These are phyloP conservation scores for Crithidia thermophila DNA, from an alignment of 208 protist genomes.

Conservation along the genomic window DNA sequence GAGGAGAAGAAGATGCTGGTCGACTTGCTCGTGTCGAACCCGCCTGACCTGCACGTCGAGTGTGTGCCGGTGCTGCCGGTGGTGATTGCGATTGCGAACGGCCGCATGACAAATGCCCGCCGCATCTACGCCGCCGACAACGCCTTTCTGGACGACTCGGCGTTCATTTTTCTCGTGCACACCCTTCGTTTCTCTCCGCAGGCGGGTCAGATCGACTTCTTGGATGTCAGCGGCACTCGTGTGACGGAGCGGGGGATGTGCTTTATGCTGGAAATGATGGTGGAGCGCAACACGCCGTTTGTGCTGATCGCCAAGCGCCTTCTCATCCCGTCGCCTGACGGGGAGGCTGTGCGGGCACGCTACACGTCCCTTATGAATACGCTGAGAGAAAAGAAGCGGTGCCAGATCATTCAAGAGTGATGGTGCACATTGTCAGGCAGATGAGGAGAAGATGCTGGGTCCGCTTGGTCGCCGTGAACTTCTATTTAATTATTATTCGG, in stretches of 20 bases:
- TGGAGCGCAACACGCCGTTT: constrained; percentile 66
- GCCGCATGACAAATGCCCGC: constrained; percentile 63
- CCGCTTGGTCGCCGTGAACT: not conserved
- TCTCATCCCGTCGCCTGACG: constrained; percentile 26
- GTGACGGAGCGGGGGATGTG: constrained; percentile 79
- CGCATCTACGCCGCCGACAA: constrained; percentile 66
- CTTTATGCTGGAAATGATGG: constrained; percentile 84
- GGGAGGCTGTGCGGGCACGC: constrained; percentile 21
- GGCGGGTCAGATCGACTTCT: constrained; percentile 61
- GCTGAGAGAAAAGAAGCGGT: constrained; percentile 33
- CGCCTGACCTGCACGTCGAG: constrained; percentile 69
- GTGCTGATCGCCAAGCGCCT: constrained; percentile 65
- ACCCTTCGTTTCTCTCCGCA: constrained; percentile 83
- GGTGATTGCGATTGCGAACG: constrained; percentile 77
- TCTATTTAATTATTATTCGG: not conserved
- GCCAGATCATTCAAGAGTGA: constrained; percentile 31
- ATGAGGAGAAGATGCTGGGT: not conserved
- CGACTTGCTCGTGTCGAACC: constrained; percentile 60
- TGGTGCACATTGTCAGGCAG: not conserved
- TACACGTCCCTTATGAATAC: constrained; percentile 29
- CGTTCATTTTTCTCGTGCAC: constrained; percentile 79
- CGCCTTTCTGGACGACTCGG: constrained; percentile 59
- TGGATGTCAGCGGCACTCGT: constrained; percentile 82
- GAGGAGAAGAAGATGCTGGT: constrained; percentile 68
- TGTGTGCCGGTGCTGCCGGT: constrained; percentile 71